phyloP scores from a whole-genome alignment of 202 grass and related monocot genomes.

The Zoysia matrella region DNA sequence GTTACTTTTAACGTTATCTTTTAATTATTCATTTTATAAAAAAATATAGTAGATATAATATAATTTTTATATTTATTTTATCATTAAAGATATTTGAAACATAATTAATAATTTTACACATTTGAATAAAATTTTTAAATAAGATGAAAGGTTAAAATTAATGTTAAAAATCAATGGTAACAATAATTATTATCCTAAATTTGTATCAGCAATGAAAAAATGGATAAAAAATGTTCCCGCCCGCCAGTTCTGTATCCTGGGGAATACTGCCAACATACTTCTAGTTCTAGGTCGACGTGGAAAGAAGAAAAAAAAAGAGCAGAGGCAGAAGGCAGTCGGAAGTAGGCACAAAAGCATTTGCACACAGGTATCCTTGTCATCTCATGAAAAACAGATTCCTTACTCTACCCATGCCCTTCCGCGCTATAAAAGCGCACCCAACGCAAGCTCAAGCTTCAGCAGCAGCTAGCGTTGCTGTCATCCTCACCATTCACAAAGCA shows the following conservation, averaged over 20 bases:
- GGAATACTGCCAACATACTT: background rate
- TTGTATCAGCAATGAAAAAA: background rate
- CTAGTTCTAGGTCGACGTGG: background rate
- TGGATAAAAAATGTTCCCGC: background rate
- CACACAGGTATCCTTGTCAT: background rate
- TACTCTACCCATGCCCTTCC: background rate
- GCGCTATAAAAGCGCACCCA: conserved; percentile 35
- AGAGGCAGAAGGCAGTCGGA: background rate
- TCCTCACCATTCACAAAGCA: background rate
- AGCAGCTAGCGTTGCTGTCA: background rate
- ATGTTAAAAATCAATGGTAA: no score
- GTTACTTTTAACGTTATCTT: background rate
- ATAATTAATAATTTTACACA: no score
- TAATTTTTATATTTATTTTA: no score
- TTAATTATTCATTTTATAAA: no score
- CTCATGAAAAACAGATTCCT: conserved; percentile 2
- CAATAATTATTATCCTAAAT: background rate
- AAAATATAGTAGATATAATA: no score
- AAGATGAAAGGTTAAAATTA: no score
- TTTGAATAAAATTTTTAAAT: no score
- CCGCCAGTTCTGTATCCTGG: background rate
- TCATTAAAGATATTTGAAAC: no score
- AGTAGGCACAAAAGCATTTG: background rate
- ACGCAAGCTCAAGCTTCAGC: background rate
- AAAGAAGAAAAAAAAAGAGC: background rate